Base-by-base conservation (phyloP, 2,329 filamentous ascomycete genomes). In the Fusarium sp. region DNA sequence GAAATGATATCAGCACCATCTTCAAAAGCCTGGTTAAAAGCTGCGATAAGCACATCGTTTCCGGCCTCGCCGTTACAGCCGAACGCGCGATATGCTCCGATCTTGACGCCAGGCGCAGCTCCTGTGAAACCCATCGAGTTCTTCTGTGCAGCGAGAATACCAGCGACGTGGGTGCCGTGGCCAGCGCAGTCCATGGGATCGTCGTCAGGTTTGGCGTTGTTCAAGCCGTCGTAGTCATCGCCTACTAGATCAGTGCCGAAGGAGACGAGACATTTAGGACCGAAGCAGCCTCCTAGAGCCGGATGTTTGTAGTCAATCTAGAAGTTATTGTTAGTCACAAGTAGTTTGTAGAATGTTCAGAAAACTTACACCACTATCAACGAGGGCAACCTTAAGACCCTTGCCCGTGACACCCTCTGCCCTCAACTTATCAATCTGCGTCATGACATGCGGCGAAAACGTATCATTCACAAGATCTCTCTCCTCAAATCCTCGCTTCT, bases 281-380 rank as follows among this genome's bases (percentile, higher is more conserved):
- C 89, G 73, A 90, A 91, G 72, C 89, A 89, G 46, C 88, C 88
- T 18, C 89, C 89, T 1, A 92, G 83, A 28, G 87, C 86, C 3
- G 88, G 86, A 71, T 91, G 89, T 2, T 79, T 83, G 73, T 90
- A 91, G 74, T 91, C 89, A 47, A 89, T 79, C 84, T 85, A 29
- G 3, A 35, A n/a, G 12, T 28, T 3, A 23, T 2, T 23, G 44
- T 69, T 16, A 69, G 61, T 11, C 23, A 5, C 16, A 1, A 3
- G 4, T 6, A 16, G n/a, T 2, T 4, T 6, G 6, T 8, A 8
- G n/a, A 15, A 15, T 6, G 10, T 12, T 2, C 15, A n/a, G 11
- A 20, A 18, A 29, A 80, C 84, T 77, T 81, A 85, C 84, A 73
- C 86, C 86, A 23, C 82, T 85, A 72, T 88, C 86, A 28, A 88